phyloP scores from a whole-genome alignment of 1,284 basidiomycete species.

The Ustilago cynodontis region DNA sequence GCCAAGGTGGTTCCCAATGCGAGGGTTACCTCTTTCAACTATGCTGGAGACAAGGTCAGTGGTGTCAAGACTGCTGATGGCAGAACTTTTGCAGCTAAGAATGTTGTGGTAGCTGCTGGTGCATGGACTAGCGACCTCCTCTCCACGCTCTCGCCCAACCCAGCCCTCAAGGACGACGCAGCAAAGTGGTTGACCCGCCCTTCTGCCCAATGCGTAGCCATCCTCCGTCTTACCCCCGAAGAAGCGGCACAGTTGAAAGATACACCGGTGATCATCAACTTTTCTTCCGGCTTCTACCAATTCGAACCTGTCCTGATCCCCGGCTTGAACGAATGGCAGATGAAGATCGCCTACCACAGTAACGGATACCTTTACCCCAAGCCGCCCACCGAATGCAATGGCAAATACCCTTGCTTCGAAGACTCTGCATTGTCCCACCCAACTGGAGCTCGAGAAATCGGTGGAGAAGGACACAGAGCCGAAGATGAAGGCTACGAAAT shows the following conservation, averaged over 20 bases:
- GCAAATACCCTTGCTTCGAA: conserved; percentile 23
- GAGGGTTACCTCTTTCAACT: conserved; percentile 71
- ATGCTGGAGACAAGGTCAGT: conserved; percentile 72
- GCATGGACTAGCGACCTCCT: conserved; percentile 87
- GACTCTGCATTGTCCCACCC: neutral
- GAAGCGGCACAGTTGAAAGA: conserved; percentile 77
- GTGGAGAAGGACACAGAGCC: conserved; percentile 22
- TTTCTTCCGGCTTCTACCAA: conserved; percentile 71
- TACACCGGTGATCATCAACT: conserved; percentile 81
- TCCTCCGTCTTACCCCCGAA: conserved; percentile 79
- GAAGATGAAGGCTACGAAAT: conserved; percentile 15
- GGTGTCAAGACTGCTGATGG: conserved; percentile 80
- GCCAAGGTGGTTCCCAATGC: conserved; percentile 77
- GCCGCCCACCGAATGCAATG: conserved; percentile 43
- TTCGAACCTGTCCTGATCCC: conserved; percentile 76
- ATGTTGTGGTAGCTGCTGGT: conserved; percentile 79
- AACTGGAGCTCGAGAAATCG: neutral
- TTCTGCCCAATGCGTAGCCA: conserved; percentile 78
- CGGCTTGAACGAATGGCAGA: conserved; percentile 7
- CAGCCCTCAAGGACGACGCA: conserved; percentile 24
- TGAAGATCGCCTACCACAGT: conserved; percentile 81
- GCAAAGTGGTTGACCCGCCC: conserved; percentile 33
- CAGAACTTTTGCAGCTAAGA: conserved; percentile 73
- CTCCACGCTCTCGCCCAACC: conserved; percentile 10
- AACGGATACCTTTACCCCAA: conserved; percentile 75